Evolutionary conservation across 106 monocot species (phyloP), one percentile per base, ranked within the genome.

Genomic region (Platanthera zijinensis): DNA sequence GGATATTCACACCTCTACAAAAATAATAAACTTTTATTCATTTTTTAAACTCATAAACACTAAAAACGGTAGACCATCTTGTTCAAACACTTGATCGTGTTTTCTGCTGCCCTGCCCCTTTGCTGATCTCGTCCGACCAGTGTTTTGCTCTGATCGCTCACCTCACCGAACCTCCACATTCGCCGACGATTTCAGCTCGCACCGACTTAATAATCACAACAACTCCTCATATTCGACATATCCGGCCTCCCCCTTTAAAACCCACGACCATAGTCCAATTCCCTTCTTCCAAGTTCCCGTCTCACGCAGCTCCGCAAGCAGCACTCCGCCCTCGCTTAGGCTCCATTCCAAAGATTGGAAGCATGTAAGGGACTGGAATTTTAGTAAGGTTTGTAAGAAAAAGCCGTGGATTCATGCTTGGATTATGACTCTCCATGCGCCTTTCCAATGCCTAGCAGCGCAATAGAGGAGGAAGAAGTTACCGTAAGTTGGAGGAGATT

Each of bases 321-420:
- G 28, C 28, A 25, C 66, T 21, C 89, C 96, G n/a, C 30, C 66
- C 5, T 86, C 96, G n/a, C 50, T 78, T 67, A 80, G 80, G 72
- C 64, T 70, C 32, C 68, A 77, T 8, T 74, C 82, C 10, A 68
- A 52, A 17, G 87, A 89, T 70, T 80, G 80, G 75, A 68, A 81
- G 62, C 18, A 48, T 4, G 89, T 83, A 8, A 80, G 87, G 54
- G 93, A 91, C 32, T 74, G 81, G 57, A 75, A 87, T 28, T 89
- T 94, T 72, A 74, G 51, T 13, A 61, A 91, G n/a, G 56, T 91
- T 93, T n/a, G 76, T 97, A 8, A 77, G 85, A n/a, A 83, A 87
- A 88, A 50, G 96, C 96, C 17, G 74, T 93, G 62, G 89, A 88
- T n/a, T 89, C 93, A 3, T 97, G 93, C 75, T 51, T 97, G 28